Percentiles rank a stretch among this genome's conserved stretches.
Conservation (phyloP, 2,329 filamentous ascomycete genomes). For the Pseudohalonectria lignicola region DNA sequence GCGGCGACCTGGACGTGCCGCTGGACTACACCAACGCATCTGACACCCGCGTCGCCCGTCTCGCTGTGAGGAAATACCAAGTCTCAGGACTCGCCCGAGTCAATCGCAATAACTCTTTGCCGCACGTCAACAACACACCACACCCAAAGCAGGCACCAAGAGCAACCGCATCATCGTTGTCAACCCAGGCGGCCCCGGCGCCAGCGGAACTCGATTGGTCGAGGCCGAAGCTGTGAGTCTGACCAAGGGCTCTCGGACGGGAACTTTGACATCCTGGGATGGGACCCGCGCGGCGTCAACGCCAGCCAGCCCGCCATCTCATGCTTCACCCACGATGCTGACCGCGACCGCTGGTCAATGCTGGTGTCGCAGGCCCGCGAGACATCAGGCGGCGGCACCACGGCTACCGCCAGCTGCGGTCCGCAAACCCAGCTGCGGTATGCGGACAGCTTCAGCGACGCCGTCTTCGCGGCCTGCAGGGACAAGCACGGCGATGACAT, state of each 20-base stretch:
- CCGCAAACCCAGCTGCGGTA: too few species aligned
- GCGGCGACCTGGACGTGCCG: conserved; percentile 35
- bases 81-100: conserved; percentile 28
- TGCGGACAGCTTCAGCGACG: conserved; percentile 37
- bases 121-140: too few species aligned
- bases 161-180: conserved; percentile 36
- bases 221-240: conserved; percentile 25
- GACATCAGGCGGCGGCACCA: too few species aligned
- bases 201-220: conserved; percentile 27
- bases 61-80: conserved; percentile 38
- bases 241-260: conserved; percentile 29
- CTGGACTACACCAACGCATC: conserved; percentile 34
- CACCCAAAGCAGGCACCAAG: conserved; percentile 18
- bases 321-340: conserved; percentile 33
- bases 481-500: conserved; percentile 30
- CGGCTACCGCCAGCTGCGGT: too few species aligned
- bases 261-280: conserved; percentile 36
- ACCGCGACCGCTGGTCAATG: conserved; percentile 34
- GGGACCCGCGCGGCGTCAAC: conserved; percentile 43
- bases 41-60: conserved; percentile 29
- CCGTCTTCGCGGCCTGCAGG: conserved; percentile 30
- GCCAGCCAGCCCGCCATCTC: conserved; percentile 29
- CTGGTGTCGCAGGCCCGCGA: conserved; percentile 15
- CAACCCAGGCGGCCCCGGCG: conserved; percentile 38
- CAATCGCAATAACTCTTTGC: too few species aligned